A percentile compares a stretch with the other conserved stretches of the same genome.
phyloP scores from a whole-genome alignment of 2,329 filamentous ascomycete genomes.

The Monilinia polystroma region DNA sequence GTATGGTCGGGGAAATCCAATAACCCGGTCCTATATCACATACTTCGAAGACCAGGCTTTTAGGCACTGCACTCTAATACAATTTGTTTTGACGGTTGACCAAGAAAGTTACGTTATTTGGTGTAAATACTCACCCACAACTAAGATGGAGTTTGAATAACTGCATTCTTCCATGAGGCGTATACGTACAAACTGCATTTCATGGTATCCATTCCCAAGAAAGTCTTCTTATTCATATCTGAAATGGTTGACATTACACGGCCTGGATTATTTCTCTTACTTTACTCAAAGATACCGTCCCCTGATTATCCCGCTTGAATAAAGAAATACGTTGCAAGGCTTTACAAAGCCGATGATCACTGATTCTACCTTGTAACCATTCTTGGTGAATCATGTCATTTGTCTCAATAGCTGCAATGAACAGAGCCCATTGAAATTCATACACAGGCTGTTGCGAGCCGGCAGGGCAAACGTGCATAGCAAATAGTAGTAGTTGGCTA shows the following conservation, averaged over 20 bases:
- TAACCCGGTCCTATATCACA: no score
- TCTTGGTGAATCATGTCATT: conserved; percentile 28
- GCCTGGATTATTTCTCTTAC: not conserved
- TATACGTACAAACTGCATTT: no score
- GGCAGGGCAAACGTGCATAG: conserved; percentile 15
- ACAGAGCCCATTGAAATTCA: conserved; percentile 29
- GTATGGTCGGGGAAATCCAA: not conserved
- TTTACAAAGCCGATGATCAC: not conserved
- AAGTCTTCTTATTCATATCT: not conserved
- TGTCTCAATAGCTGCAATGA: conserved; percentile 28
- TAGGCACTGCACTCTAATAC: no score
- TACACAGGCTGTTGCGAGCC: conserved; percentile 23
- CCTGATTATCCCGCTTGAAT: not conserved
- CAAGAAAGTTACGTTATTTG: no score
- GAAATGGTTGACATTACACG: not conserved
- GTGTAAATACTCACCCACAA: no score
- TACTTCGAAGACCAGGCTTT: no score
- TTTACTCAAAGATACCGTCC: not conserved
- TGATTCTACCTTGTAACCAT: conserved; percentile 22
- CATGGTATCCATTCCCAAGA: no score
- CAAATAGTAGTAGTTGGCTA: conserved; percentile 19
- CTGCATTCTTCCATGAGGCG: no score
- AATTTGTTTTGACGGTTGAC: no score
- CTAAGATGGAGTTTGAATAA: no score
- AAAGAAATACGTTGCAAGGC: not conserved